These are phyloP conservation scores for Cutaneotrichosporon mucoides DNA, from an alignment of 1,284 basidiomycete species.

Conservation along the genomic window DNA sequence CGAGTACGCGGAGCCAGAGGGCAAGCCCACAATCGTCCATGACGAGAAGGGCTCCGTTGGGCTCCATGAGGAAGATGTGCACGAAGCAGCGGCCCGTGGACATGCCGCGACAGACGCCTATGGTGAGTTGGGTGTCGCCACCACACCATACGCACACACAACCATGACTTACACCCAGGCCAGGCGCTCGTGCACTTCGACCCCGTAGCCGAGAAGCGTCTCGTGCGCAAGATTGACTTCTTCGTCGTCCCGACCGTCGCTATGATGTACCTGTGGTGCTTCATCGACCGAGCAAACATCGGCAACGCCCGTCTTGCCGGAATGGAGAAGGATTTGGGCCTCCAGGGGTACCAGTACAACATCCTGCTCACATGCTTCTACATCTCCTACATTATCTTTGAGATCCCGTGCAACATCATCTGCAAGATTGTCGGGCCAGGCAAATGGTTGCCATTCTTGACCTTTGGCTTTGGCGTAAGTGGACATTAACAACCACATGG, in stretches of 20 bases:
- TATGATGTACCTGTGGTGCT: constrained; percentile 20
- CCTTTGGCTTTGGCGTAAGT: constrained; percentile 17
- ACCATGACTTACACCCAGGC: background rate
- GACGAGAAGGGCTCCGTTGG: background rate
- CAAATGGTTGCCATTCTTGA: constrained; percentile 17
- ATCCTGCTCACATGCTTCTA: constrained; percentile 22
- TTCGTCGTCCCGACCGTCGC: constrained; percentile 21
- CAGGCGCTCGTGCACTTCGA: constrained; percentile 14
- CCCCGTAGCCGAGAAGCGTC: constrained; percentile 15
- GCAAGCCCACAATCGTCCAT: background rate
- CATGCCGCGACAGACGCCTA: constrained; percentile 6
- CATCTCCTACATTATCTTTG: constrained; percentile 14
- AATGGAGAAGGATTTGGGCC: constrained; percentile 15
- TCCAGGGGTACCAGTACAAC: constrained; percentile 25
- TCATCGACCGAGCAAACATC: constrained; percentile 23
- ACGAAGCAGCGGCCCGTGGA: constrained; percentile 5
- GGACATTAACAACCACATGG: background rate
- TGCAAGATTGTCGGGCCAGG: constrained; percentile 19
- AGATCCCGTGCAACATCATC: constrained; percentile 17
- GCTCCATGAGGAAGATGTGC: constrained; percentile 5
- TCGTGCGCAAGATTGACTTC: constrained; percentile 27
- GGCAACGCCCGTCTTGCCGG: constrained; percentile 24
- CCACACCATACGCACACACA: background rate
- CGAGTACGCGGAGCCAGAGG: background rate
- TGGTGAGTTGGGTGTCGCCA: background rate